phyloP scores from a whole-genome alignment of 768 basidiomycete species.

The Lepiota brunneoincarnata region DNA sequence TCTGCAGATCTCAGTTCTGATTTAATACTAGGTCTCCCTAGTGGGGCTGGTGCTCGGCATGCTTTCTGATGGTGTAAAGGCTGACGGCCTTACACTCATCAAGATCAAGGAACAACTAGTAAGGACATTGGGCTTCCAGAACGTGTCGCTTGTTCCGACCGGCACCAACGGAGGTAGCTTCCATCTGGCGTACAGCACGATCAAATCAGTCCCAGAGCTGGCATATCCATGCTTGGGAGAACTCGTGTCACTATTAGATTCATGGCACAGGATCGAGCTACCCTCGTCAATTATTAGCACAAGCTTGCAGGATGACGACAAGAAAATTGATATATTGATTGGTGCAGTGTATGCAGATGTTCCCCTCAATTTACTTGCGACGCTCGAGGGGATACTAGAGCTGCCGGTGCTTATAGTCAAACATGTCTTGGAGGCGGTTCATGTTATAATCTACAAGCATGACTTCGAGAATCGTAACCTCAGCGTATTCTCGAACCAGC shows the following conservation, averaged over 20 bases:
- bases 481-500: constrained; percentile 25
- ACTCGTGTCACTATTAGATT: constrained; percentile 58
- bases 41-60: constrained; percentile 61
- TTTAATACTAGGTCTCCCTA: constrained; percentile 44
- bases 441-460: constrained; percentile 71
- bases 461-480: constrained; percentile 46
- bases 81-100: constrained; percentile 50
- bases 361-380: constrained; percentile 47
- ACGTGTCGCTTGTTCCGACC: constrained; percentile 44
- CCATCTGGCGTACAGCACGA: constrained; percentile 51
- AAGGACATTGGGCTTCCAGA: constrained; percentile 51
- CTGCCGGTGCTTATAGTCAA: constrained; percentile 60
- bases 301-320: background rate
- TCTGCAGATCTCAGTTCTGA: constrained; percentile 5
- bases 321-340: constrained; percentile 37
- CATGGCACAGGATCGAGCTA: constrained; percentile 46
- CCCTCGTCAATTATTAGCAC: constrained; percentile 38
- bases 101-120: constrained; percentile 59
- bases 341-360: constrained; percentile 67
- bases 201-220: constrained; percentile 36
- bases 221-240: constrained; percentile 58
- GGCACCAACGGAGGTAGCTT: constrained; percentile 43
- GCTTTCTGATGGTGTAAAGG: constrained; percentile 59
- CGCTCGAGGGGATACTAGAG: constrained; percentile 38
- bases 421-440: constrained; percentile 57